These are phyloP conservation scores for Candida insectorum DNA, from an alignment of 805 yeast species.

Conservation along the genomic window DNA sequence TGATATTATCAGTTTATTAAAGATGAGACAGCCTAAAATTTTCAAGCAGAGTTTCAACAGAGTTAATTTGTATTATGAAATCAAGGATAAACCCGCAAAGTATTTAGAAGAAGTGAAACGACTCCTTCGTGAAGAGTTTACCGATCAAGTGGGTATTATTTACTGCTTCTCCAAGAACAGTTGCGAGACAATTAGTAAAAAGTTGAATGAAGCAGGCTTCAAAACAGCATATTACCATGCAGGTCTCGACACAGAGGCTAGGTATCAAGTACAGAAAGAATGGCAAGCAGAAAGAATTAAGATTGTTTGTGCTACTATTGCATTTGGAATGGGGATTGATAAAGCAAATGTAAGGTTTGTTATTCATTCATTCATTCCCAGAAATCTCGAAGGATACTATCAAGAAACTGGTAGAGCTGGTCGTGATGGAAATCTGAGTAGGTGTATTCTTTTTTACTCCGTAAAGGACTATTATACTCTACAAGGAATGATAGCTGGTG, in stretches of 20 bases:
- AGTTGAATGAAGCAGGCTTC: slow-evolving; percentile 59
- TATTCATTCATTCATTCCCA: slow-evolving; percentile 81
- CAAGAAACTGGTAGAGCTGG: slow-evolving; percentile 99
- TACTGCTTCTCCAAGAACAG: slow-evolving; percentile 89
- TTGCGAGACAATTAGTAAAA: slow-evolving; percentile 77
- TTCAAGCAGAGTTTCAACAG: slow-evolving; percentile 91
- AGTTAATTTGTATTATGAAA: slow-evolving; percentile 77
- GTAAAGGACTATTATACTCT: slow-evolving; percentile 76
- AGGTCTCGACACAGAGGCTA: slow-evolving; percentile 80
- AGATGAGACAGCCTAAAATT: slow-evolving; percentile 56
- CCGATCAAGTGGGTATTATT: slow-evolving; percentile 74
- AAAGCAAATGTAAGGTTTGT: slow-evolving; percentile 94
- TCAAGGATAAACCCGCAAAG: slow-evolving; percentile 59
- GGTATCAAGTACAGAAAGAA: slow-evolving; percentile 63
- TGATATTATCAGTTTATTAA: slow-evolving; percentile 80
- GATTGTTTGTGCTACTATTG: slow-evolving; percentile 94
- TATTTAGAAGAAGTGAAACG: slow-evolving; percentile 56
- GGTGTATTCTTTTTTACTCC: slow-evolving; percentile 78
- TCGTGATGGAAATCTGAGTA: slow-evolving; percentile 82
- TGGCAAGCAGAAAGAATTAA: slow-evolving; percentile 78
- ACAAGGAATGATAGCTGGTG: slow-evolving; percentile 74
- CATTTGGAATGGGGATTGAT: slow-evolving; percentile 99
- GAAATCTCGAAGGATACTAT: slow-evolving; percentile 92
- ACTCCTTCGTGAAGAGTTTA: slow-evolving; percentile 50
- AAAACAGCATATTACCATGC: slow-evolving; percentile 83